phyloP scores from a whole-genome alignment of 2,329 filamentous ascomycete genomes.

The Calonectria montana region DNA sequence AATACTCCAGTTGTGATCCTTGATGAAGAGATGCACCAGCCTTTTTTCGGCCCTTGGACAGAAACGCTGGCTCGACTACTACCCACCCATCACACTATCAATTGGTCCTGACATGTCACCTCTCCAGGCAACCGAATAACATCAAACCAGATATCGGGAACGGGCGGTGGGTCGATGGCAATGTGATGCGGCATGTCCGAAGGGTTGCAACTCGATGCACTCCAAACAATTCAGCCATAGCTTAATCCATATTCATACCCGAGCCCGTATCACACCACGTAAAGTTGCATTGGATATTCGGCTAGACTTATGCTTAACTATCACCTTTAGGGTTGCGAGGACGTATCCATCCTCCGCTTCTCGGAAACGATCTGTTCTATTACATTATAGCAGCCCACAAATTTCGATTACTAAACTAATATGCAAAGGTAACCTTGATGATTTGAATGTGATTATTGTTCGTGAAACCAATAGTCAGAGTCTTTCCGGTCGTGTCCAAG shows the following conservation, averaged over 20 bases:
- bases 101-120: background rate
- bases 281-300: background rate
- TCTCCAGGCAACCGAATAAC: background rate
- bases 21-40: background rate
- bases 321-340: background rate
- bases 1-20: background rate
- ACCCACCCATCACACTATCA: background rate
- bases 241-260: background rate
- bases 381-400: background rate
- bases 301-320: slow-evolving; percentile 1
- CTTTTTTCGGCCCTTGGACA: background rate
- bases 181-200: background rate
- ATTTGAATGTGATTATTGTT: slow-evolving; percentile 54
- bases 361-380: background rate
- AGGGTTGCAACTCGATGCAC: background rate
- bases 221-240: background rate
- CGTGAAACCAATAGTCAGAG: slow-evolving; percentile 52
- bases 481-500: slow-evolving; percentile 49
- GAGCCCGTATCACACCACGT: background rate
- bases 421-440: slow-evolving; percentile 45
- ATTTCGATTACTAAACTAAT: background rate
- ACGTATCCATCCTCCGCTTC: background rate
- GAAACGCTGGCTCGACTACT: background rate
- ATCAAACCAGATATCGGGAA: background rate
- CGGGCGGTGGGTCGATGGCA: background rate